Conservation (phyloP, 164 flowering plant species). For the Houttuynia cordata region DNA sequence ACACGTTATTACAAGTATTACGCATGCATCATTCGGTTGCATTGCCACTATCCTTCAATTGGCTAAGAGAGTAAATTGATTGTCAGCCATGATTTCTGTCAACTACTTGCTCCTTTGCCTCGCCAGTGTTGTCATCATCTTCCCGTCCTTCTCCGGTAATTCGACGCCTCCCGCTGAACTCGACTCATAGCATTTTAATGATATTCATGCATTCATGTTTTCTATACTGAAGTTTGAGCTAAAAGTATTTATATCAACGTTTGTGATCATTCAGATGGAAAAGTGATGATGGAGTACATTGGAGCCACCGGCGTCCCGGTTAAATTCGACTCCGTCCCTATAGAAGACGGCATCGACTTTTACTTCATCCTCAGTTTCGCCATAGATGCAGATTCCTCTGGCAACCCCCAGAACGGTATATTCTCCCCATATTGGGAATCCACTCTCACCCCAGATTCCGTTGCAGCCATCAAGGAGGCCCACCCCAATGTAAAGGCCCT, state of each 20-base stretch:
- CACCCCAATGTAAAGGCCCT: slow-evolving; percentile 53
- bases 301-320: slow-evolving; percentile 48
- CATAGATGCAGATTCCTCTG: slow-evolving; percentile 39
- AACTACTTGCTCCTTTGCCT: slow-evolving; percentile 9
- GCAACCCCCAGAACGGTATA: slow-evolving; percentile 36
- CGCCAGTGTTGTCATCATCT: slow-evolving; percentile 5
- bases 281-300: slow-evolving; percentile 66
- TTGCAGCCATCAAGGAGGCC: slow-evolving; percentile 19
- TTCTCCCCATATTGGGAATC: slow-evolving; percentile 51
- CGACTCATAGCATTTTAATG: background rate
- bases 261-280: slow-evolving; percentile 21
- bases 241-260: background rate
- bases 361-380: slow-evolving; percentile 58
- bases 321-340: slow-evolving; percentile 31
- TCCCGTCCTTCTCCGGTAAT: slow-evolving; percentile 7
- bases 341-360: slow-evolving; percentile 36
- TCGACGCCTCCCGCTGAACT: too few species aligned
- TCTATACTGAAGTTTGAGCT: background rate
- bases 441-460: slow-evolving; percentile 34
- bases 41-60: too few species aligned
- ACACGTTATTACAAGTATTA: too few species aligned
- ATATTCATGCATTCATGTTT: background rate
- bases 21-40: too few species aligned
- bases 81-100: slow-evolving; percentile 8
- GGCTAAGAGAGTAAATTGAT: too few species aligned